Conservation (phyloP, 2,329 filamentous ascomycete species). For the Hirsutella minnesotensis region DNA sequence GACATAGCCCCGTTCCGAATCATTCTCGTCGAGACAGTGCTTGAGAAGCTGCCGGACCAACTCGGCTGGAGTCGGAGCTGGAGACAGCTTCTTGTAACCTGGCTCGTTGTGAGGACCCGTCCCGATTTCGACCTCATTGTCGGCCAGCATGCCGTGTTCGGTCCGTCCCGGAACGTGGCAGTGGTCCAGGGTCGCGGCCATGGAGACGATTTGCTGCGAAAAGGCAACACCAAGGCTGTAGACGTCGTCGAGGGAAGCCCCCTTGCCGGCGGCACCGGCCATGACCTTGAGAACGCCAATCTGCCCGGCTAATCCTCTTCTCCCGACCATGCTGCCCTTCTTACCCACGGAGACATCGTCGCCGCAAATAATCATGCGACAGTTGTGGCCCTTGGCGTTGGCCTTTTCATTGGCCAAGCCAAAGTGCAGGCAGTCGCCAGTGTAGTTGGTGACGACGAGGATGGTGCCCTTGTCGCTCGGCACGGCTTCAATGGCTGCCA, state of each 20-base stretch:
- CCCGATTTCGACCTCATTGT: slow-evolving; percentile 48
- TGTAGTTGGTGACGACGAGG: slow-evolving; percentile 54
- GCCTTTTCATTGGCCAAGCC: slow-evolving; percentile 48
- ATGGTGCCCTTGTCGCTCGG: slow-evolving; percentile 45
- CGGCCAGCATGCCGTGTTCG: slow-evolving; percentile 33
- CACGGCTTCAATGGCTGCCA: slow-evolving; percentile 43
- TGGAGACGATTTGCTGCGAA: slow-evolving; percentile 40
- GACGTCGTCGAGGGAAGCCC: slow-evolving; percentile 35
- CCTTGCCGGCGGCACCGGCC: slow-evolving; percentile 35
- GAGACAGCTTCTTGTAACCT: slow-evolving; percentile 44
- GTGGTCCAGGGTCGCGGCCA: slow-evolving; percentile 47
- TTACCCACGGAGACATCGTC: slow-evolving; percentile 54
- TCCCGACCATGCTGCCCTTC: slow-evolving; percentile 44
- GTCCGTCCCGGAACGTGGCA: slow-evolving; percentile 45
- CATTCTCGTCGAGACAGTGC: slow-evolving; percentile 45
- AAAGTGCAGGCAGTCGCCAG: slow-evolving; percentile 51
- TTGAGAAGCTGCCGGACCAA: slow-evolving; percentile 46
- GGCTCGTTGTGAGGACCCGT: slow-evolving; percentile 59
- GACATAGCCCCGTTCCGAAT: slow-evolving; percentile 37
- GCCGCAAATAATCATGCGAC: slow-evolving; percentile 47
- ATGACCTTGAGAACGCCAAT: slow-evolving; percentile 47
- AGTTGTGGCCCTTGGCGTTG: slow-evolving; percentile 38
- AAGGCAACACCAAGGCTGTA: slow-evolving; percentile 38
- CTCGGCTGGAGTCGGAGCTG: slow-evolving; percentile 33
- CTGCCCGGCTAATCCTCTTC: slow-evolving; percentile 50